Conservation (phyloP, 1,139 yeast species). For the Geotrichum bryndzae region DNA sequence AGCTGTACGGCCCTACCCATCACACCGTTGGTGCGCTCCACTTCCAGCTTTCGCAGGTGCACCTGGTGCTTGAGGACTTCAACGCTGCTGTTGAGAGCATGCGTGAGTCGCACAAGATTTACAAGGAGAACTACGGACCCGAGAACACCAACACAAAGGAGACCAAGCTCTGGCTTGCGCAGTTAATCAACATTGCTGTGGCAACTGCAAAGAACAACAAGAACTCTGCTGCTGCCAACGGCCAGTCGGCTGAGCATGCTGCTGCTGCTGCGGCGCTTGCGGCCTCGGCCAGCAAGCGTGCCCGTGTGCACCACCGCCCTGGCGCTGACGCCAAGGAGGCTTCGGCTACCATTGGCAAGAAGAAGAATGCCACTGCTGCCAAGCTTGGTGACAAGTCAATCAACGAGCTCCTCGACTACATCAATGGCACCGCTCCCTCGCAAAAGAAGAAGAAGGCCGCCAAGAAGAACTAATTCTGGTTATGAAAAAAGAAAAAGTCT, state of each 20-base stretch:
- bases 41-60: conserved; percentile 63
- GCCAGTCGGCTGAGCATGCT: conserved; percentile 17
- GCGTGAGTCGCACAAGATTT: conserved; percentile 47
- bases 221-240: conserved; percentile 17
- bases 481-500: neutral
- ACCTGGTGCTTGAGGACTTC: conserved; percentile 49
- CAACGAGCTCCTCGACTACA: conserved; percentile 35
- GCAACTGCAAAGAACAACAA: conserved; percentile 25
- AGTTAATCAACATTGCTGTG: conserved; percentile 38
- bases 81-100: conserved; percentile 52
- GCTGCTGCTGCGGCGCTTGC: conserved; percentile 16
- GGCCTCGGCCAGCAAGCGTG: conserved; percentile 17
- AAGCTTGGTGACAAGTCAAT: conserved; percentile 27
- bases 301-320: conserved; percentile 3
- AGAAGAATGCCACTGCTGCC: conserved; percentile 17
- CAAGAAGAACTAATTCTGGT: conserved; percentile 10
- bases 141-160: conserved; percentile 59
- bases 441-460: conserved; percentile 15
- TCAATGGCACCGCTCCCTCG: conserved; percentile 27
- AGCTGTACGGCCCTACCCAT: conserved; percentile 51
- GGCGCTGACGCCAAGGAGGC: conserved; percentile 8
- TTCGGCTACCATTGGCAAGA: conserved; percentile 5
- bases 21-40: conserved; percentile 54
- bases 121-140: conserved; percentile 54
- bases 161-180: conserved; percentile 55